phyloP scores from a whole-genome alignment of 2,329 filamentous ascomycete species.

The Penicillium sp. region DNA sequence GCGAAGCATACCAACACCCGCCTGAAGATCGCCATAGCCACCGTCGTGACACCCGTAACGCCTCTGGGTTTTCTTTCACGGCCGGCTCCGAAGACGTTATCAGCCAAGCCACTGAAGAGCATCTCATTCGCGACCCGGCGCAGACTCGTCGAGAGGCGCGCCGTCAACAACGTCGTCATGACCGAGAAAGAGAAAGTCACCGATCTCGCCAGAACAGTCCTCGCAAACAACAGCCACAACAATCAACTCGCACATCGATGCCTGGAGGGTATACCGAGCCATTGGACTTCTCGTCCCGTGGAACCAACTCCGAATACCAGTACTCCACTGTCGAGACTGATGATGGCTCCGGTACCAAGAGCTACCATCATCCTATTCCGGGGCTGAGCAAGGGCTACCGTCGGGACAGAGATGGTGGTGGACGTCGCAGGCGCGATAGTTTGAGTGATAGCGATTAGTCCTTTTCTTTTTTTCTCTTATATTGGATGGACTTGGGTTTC shows the following conservation, averaged over 20 bases:
- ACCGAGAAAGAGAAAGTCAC: conserved; percentile 5
- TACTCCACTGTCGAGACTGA: conserved; percentile 36
- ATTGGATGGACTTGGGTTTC: not conserved
- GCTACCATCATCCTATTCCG: conserved; percentile 56
- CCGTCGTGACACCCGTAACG: conserved; percentile 21
- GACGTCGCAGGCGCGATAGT: conserved; percentile 48
- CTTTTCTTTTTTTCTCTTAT: not conserved
- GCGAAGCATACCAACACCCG: conserved; percentile 30
- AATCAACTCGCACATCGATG: conserved; percentile 30
- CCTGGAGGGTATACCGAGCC: conserved; percentile 42
- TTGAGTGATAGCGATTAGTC: conserved; percentile 50
- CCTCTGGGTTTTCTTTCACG: conserved; percentile 47
- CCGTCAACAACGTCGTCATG: conserved; percentile 5
- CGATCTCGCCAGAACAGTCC: conserved; percentile 19
- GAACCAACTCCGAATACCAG: conserved; percentile 36
- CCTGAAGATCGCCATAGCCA: conserved; percentile 17
- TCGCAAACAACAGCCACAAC: conserved; percentile 30
- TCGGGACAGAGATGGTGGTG: conserved; percentile 28
- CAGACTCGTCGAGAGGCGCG: conserved; percentile 28
- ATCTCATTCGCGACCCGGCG: conserved; percentile 22
- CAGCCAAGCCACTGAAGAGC: conserved; percentile 35
- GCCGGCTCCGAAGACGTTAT: conserved; percentile 45
- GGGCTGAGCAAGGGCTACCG: conserved; percentile 47
- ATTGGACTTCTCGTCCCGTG: conserved; percentile 39
- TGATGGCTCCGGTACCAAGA: conserved; percentile 46